Evolutionary conservation across 2,329 filamentous ascomycete species (phyloP).

Genomic region (Zelopaecilomyces penicillatus): DNA sequence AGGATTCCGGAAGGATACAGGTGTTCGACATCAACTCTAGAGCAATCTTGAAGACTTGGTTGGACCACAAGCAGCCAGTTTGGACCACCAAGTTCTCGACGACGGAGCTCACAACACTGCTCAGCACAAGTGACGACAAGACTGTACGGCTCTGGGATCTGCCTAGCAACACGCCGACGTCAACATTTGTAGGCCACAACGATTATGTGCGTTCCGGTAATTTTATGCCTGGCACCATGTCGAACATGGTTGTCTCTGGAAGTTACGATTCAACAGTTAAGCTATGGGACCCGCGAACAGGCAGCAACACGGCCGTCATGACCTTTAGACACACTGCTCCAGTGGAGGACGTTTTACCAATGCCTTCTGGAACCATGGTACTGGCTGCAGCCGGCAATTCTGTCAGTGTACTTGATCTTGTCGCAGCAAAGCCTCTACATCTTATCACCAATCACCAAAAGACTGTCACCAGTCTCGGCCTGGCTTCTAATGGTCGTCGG

Average conservation of each 20-base stretch:
- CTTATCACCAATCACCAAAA: slow-evolving; percentile 94
- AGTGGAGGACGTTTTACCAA: slow-evolving; percentile 78
- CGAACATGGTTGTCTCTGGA: slow-evolving; percentile 76
- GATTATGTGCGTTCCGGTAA: slow-evolving; percentile 87
- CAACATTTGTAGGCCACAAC: slow-evolving; percentile 74
- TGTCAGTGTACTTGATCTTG: slow-evolving; percentile 85
- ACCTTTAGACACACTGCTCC: slow-evolving; percentile 90
- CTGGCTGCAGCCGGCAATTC: slow-evolving; percentile 77
- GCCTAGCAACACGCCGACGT: slow-evolving; percentile 65
- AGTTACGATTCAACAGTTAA: slow-evolving; percentile 92
- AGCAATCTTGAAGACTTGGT: slow-evolving; percentile 92
- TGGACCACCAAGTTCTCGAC: slow-evolving; percentile 92
- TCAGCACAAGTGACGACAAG: slow-evolving; percentile 86
- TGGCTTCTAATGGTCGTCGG: slow-evolving; percentile 72
- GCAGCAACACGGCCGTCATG: slow-evolving; percentile 63
- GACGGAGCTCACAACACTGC: slow-evolving; percentile 71
- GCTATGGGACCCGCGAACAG: slow-evolving; percentile 82
- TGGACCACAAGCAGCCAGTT: slow-evolving; percentile 85
- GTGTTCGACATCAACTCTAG: slow-evolving; percentile 86
- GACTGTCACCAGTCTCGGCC: slow-evolving; percentile 80
- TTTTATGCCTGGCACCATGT: slow-evolving; percentile 69
- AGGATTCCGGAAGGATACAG: slow-evolving; percentile 86
- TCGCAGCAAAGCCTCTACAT: slow-evolving; percentile 80
- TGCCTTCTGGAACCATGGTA: slow-evolving; percentile 79
- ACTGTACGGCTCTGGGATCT: slow-evolving; percentile 94